Percentiles rank a stretch among this genome's conserved stretches.
These are phyloP conservation scores for Aphanocladium album DNA, from an alignment of 2,329 filamentous ascomycete species.

Conservation along the genomic window DNA sequence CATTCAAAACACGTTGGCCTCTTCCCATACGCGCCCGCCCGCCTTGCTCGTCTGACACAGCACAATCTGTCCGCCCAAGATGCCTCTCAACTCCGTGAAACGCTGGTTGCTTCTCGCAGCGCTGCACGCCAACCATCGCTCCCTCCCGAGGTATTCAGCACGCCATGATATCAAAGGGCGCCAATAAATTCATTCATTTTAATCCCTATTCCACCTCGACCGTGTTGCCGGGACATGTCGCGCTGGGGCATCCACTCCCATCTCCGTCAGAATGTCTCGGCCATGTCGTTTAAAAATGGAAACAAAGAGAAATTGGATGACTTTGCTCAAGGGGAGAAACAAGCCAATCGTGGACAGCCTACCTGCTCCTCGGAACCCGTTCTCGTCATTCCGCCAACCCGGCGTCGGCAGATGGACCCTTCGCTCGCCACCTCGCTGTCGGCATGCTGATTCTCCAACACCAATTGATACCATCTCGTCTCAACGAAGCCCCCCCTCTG, in stretches of 20 bases:
- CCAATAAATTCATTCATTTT: no score
- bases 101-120: slow-evolving; percentile 2
- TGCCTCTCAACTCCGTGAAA: slow-evolving; percentile 4
- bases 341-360: neutral
- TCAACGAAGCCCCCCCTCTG: neutral
- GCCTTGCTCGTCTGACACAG: neutral
- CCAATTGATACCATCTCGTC: neutral
- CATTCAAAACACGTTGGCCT: neutral
- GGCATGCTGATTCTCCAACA: neutral
- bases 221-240: neutral
- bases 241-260: neutral
- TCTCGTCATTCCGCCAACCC: no score
- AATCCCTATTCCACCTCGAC: no score
- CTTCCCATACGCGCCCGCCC: neutral
- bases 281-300: neutral
- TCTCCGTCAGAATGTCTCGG: neutral
- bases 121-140: neutral
- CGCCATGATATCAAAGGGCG: neutral
- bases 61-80: neutral
- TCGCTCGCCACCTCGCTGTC: neutral
- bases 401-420: no score
- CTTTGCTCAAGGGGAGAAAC: neutral
- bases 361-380: no score
- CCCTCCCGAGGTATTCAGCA: neutral
- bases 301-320: neutral